phyloP scores from a whole-genome alignment of 148 eudicot species.

The Pharnaceum exiguum region DNA sequence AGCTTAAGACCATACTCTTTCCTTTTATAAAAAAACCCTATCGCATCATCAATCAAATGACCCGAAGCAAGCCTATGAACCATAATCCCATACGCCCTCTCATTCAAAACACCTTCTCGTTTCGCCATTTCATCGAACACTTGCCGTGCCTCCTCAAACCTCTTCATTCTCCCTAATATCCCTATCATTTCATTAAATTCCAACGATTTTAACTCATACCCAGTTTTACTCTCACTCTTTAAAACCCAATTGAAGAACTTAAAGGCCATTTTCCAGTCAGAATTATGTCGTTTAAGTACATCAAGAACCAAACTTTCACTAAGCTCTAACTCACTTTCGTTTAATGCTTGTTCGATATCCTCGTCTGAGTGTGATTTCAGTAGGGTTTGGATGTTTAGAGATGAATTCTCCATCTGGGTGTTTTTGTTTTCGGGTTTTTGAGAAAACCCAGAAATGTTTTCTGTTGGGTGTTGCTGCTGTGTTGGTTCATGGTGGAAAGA shows the following conservation, averaged over 20 bases:
- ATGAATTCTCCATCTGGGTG: conserved; percentile 15
- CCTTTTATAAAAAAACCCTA: conserved; percentile 50
- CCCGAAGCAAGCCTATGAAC: conserved; percentile 67
- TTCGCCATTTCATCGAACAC: conserved; percentile 73
- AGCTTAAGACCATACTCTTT: conserved; percentile 47
- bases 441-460: background rate
- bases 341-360: conserved; percentile 36
- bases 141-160: conserved; percentile 45
- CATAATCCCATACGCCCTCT: conserved; percentile 59
- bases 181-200: conserved; percentile 61
- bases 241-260: conserved; percentile 64
- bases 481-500: conserved; percentile 9
- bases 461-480: background rate
- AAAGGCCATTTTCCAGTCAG: conserved; percentile 66
- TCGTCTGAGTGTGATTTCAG: conserved; percentile 28
- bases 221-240: conserved; percentile 23
- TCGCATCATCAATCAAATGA: conserved; percentile 59
- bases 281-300: conserved; percentile 56
- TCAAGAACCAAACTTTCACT: conserved; percentile 47
- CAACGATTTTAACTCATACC: conserved; percentile 35
- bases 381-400: conserved; percentile 38
- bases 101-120: conserved; percentile 40
- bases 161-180: conserved; percentile 59
- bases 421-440: conserved; percentile 5
- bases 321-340: conserved; percentile 24